phyloP scores from a whole-genome alignment of 2,329 filamentous ascomycete genomes.

The Colletotrichum sp. region DNA sequence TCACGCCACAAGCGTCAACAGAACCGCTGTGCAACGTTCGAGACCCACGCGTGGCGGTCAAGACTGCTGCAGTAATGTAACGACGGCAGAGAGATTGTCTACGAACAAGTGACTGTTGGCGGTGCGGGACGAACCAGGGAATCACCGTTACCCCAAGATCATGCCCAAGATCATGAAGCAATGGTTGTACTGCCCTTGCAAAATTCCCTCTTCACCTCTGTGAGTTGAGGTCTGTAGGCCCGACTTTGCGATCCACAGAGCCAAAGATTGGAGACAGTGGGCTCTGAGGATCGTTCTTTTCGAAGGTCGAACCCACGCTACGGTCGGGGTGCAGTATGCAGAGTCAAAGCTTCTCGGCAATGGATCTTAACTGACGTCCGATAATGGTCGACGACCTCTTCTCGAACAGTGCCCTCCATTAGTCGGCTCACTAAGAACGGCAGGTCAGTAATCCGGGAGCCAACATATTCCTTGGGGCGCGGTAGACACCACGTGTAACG shows the following conservation, averaged over 20 bases:
- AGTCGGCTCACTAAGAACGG: neutral
- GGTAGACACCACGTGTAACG: slow-evolving; percentile 3
- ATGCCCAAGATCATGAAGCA: neutral
- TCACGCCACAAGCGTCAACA: neutral
- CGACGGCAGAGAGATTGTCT: slow-evolving; percentile 12
- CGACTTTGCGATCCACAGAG: neutral
- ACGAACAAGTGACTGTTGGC: neutral
- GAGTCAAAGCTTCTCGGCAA: slow-evolving; percentile 13
- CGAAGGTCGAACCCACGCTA: neutral
- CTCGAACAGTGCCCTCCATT: neutral
- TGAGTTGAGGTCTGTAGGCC: neutral
- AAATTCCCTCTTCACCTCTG: neutral
- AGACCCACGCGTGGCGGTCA: slow-evolving; percentile 7
- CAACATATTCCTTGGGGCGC: neutral
- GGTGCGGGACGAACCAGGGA: neutral
- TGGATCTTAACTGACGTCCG: neutral
- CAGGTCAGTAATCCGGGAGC: neutral
- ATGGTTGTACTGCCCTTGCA: neutral
- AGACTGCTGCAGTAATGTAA: slow-evolving; percentile 5
- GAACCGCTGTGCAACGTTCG: neutral
- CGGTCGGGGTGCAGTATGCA: slow-evolving; percentile 11
- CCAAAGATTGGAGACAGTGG: neutral
- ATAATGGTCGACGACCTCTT: neutral
- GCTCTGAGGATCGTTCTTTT: neutral
- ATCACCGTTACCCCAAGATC: neutral